Evolutionary conservation across 805 yeast species (phyloP).

Genomic region (Candida germanica): DNA sequence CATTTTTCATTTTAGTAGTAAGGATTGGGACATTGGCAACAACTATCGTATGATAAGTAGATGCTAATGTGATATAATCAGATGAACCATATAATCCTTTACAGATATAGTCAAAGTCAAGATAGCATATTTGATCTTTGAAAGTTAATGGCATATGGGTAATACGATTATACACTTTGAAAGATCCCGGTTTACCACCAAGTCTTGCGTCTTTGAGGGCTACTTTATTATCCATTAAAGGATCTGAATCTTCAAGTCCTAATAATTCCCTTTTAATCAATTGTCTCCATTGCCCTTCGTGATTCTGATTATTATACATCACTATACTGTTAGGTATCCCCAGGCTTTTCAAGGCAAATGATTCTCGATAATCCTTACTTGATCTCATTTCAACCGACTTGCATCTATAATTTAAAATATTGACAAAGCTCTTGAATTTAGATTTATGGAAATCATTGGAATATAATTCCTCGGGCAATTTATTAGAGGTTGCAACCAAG

Average conservation of each 20-base stretch:
- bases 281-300: slow-evolving; percentile 32
- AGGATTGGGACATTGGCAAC: slow-evolving; percentile 61
- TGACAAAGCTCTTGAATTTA: slow-evolving; percentile 55
- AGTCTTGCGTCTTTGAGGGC: slow-evolving; percentile 12
- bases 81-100: slow-evolving; percentile 58
- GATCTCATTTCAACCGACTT: slow-evolving; percentile 61
- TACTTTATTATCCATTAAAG: slow-evolving; percentile 7
- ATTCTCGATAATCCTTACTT: slow-evolving; percentile 50
- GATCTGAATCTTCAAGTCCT: slow-evolving; percentile 4
- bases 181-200: slow-evolving; percentile 20
- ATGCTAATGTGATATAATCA: slow-evolving; percentile 67
- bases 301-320: slow-evolving; percentile 19
- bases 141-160: slow-evolving; percentile 45
- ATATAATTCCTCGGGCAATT: slow-evolving; percentile 69
- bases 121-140: slow-evolving; percentile 35
- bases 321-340: slow-evolving; percentile 31
- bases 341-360: slow-evolving; percentile 19
- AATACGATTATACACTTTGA: slow-evolving; percentile 56
- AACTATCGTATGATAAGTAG: slow-evolving; percentile 54
- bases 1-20: slow-evolving; percentile 56
- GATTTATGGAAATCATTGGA: slow-evolving; percentile 60
- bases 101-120: slow-evolving; percentile 55
- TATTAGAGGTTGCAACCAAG: slow-evolving; percentile 68
- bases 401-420: slow-evolving; percentile 57
- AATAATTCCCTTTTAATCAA: slow-evolving; percentile 25